These are phyloP conservation scores for Myotisia sp. DNA, from an alignment of 2,329 filamentous ascomycete genomes.

Conservation along the genomic window DNA sequence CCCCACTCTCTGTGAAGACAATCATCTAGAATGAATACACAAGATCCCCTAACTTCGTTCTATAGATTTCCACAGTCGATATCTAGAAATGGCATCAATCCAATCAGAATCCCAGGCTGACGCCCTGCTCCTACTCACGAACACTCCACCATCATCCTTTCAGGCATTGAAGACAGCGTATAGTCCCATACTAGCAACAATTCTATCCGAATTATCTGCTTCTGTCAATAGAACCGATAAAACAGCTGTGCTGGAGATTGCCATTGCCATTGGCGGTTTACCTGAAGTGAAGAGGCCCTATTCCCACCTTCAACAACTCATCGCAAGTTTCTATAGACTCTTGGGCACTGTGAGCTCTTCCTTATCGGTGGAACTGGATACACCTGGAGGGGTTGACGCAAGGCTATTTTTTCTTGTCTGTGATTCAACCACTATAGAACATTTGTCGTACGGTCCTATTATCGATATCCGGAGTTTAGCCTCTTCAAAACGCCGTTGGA, in stretches of 20 bases:
- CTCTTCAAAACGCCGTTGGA: constrained; percentile 46
- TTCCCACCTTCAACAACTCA: constrained; percentile 53
- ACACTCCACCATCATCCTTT: constrained; percentile 43
- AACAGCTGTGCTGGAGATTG: constrained; percentile 40
- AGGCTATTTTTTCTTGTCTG: constrained; percentile 53
- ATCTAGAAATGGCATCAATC: constrained; percentile 1
- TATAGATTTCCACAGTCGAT: too few relatives aligned
- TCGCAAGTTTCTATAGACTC: constrained; percentile 66
- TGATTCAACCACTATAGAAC: constrained; percentile 25
- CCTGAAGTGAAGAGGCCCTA: constrained; percentile 48
- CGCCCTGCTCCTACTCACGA: constrained; percentile 44
- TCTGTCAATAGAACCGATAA: constrained; percentile 19
- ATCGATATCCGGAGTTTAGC: constrained; percentile 40
- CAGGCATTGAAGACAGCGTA: constrained; percentile 46
- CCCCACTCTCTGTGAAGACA: too few relatives aligned
- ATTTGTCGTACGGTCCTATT: constrained; percentile 27
- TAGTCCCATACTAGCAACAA: constrained; percentile 41
- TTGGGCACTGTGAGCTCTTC: constrained; percentile 57
- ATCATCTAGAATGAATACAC: too few relatives aligned
- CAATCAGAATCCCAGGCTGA: constrained; percentile 2
- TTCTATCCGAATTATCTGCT: constrained; percentile 37
- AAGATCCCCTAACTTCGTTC: too few relatives aligned
- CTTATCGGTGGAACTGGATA: constrained; percentile 47
- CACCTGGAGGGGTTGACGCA: constrained; percentile 58
- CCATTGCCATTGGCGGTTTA: constrained; percentile 50